Conservation (phyloP, 306 rosid species). For the Calophaca sinica region DNA sequence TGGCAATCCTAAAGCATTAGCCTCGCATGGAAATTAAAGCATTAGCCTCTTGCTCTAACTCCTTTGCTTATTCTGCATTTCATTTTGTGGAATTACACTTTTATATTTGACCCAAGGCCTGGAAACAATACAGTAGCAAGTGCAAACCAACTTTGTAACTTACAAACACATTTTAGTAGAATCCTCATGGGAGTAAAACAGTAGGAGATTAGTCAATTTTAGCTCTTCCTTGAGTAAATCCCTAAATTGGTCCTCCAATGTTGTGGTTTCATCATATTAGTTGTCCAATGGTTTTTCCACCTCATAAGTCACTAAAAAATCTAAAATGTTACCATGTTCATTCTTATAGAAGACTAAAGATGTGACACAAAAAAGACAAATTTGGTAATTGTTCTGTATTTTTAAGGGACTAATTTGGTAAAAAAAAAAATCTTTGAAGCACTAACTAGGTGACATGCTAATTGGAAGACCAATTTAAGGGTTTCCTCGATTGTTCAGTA, state of each 20-base stretch:
- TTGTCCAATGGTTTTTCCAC: background rate
- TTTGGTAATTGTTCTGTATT: background rate
- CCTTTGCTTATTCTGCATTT: slow-evolving; percentile 63
- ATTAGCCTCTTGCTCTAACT: slow-evolving; percentile 71
- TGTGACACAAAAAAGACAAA: background rate
- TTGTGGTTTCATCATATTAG: background rate
- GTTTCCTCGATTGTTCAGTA: background rate
- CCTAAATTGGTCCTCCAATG: background rate
- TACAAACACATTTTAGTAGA: background rate
- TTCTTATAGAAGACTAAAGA: background rate
- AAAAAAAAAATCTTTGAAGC: background rate
- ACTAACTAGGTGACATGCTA: background rate
- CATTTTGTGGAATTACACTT: slow-evolving; percentile 67
- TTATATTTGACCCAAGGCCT: slow-evolving; percentile 83
- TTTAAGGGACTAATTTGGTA: background rate
- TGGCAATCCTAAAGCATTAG: too few relatives aligned
- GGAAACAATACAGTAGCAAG: slow-evolving; percentile 46
- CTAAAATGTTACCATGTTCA: background rate
- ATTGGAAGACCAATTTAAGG: slow-evolving; percentile 6
- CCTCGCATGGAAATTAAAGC: slow-evolving; percentile 62
- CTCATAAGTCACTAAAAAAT: slow-evolving; percentile 13
- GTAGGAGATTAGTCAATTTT: slow-evolving; percentile 19
- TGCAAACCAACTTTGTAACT: slow-evolving; percentile 23
- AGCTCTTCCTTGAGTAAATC: slow-evolving; percentile 9
- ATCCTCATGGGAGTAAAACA: slow-evolving; percentile 11